Evolutionary conservation across 2,329 filamentous ascomycete genomes (phyloP).

Genomic region (Trichoderma lentiforme): DNA sequence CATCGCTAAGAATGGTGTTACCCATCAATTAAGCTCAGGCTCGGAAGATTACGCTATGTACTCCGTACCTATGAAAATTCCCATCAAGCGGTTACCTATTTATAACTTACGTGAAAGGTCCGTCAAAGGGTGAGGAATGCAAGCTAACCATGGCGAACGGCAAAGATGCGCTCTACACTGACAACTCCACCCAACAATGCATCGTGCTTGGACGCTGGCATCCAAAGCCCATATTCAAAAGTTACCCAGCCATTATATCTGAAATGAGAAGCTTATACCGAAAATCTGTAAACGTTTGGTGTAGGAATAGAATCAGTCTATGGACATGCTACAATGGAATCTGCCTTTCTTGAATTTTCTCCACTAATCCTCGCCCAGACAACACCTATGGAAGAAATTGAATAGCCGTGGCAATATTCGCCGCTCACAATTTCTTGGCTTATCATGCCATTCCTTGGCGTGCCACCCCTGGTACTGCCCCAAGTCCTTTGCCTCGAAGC

Average conservation of each 20-base stretch:
- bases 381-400: background rate
- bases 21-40: background rate
- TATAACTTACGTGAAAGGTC: background rate
- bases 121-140: background rate
- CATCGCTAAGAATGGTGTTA: background rate
- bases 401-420: background rate
- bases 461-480: background rate
- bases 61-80: background rate
- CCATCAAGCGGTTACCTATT: background rate
- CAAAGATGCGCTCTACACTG: background rate
- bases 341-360: background rate
- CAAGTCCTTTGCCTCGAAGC: background rate
- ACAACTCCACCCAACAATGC: background rate
- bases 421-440: background rate
- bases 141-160: background rate
- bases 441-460: background rate
- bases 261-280: background rate
- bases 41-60: background rate
- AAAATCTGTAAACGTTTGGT: background rate
- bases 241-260: background rate
- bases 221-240: background rate
- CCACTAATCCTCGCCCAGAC: background rate
- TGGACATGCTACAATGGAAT: background rate
- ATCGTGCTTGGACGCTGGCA: background rate
- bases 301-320: background rate